Conservation (phyloP, 2,329 filamentous ascomycete genomes). For the Hypoxylon sp. region DNA sequence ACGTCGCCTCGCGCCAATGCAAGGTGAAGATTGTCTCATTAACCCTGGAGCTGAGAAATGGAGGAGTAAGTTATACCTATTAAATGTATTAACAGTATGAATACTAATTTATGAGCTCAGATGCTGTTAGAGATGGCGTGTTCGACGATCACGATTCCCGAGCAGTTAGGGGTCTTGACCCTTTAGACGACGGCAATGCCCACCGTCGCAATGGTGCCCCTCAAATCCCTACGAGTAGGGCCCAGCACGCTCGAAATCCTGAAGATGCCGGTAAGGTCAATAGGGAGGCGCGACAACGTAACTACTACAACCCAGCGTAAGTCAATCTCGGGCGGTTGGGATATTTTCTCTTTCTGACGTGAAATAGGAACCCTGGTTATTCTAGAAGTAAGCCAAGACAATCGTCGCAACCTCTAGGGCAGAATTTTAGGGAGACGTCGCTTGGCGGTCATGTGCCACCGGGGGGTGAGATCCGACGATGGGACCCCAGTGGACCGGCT, state of each 20-base stretch:
- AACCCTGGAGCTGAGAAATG: constrained; percentile 13
- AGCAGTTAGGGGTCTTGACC: constrained; percentile 39
- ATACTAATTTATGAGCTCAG: constrained; percentile 35
- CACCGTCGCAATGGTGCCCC: constrained; percentile 36
- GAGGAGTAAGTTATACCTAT: constrained; percentile 33
- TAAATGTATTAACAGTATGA: too few relatives aligned
- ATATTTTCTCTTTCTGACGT: constrained; percentile 13
- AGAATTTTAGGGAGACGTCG: constrained; percentile 5
- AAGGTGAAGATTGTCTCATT: neutral
- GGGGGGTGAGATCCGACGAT: constrained; percentile 34
- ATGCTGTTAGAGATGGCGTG: constrained; percentile 28
- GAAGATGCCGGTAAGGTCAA: neutral
- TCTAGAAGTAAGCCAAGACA: neutral
- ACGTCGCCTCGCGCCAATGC: neutral
- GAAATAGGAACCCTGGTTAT: constrained; percentile 18
- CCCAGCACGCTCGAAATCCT: neutral
- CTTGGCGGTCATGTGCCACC: constrained; percentile 44
- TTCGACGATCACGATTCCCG: constrained; percentile 47
- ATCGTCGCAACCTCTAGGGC: neutral
- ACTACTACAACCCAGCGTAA: constrained; percentile 13
- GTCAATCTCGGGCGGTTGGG: neutral
- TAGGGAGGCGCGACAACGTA: too few relatives aligned
- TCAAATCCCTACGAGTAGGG: neutral
- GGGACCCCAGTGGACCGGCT: neutral
- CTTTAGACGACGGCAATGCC: constrained; percentile 45